Evolutionary conservation across 106 monocot genomes (phyloP).

Genomic region (Dendrobium catenatum): DNA sequence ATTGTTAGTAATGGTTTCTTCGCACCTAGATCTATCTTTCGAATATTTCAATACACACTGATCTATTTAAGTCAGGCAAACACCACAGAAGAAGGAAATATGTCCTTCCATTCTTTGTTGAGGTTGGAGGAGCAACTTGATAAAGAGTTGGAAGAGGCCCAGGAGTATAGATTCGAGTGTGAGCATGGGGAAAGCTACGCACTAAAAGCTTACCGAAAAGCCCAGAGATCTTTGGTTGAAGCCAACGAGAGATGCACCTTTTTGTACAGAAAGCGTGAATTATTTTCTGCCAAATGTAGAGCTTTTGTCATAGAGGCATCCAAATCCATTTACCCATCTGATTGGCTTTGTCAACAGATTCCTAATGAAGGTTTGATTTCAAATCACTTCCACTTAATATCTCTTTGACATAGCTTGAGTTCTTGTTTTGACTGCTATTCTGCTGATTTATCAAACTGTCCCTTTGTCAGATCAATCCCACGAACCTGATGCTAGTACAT

Average conservation of each 20-base stretch:
- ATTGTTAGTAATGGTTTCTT: not conserved
- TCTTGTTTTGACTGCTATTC: not conserved
- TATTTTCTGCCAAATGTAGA: conserved; percentile 48
- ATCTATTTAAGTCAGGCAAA: conserved; percentile 18
- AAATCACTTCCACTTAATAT: conserved; percentile 5
- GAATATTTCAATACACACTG: not conserved
- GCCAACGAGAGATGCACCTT: conserved; percentile 68
- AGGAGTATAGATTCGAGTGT: conserved; percentile 60
- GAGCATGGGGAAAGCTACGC: conserved; percentile 81
- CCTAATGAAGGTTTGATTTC: conserved; percentile 11
- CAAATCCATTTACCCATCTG: conserved; percentile 24
- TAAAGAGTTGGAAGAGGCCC: conserved; percentile 90
- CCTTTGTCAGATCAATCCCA: conserved; percentile 16
- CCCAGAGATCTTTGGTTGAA: conserved; percentile 69
- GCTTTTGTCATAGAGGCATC: conserved; percentile 39
- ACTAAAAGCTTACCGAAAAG: conserved; percentile 68
- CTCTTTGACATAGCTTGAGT: not conserved
- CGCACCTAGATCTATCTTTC: not conserved
- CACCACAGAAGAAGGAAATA: conserved; percentile 5
- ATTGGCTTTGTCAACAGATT: conserved; percentile 25
- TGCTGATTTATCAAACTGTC: not conserved
- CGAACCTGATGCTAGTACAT: conserved; percentile 33
- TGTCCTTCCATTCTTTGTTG: conserved; percentile 43
- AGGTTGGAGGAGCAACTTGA: conserved; percentile 73
- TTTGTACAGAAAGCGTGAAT: conserved; percentile 68